These are phyloP conservation scores for Marchantia paleacea DNA, from an alignment of 225 moss, liverwort and hornwort species.

Conservation along the genomic window DNA sequence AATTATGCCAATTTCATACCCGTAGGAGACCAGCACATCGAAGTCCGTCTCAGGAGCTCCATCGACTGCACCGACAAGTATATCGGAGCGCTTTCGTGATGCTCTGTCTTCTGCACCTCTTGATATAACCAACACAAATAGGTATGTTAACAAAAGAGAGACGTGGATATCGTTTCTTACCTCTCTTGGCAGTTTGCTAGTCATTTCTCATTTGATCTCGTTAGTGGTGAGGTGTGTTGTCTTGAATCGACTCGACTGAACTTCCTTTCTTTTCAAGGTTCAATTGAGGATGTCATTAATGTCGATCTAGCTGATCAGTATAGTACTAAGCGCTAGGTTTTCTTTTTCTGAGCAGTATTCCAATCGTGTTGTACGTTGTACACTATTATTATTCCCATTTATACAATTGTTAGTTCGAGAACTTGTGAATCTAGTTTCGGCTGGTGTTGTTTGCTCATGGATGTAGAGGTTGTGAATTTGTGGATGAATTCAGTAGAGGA, in stretches of 20 bases:
- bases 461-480: not conserved
- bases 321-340: not conserved
- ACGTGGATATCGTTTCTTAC: not conserved
- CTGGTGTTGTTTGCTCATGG: not conserved
- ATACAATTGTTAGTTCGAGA: not conserved
- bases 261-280: too few relatives aligned
- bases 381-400: not conserved
- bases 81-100: slow-evolving; percentile 19
- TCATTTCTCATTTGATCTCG: too few relatives aligned
- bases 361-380: too few relatives aligned
- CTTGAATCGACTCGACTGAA: too few relatives aligned
- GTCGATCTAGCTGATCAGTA: not conserved
- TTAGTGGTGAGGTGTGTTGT: too few relatives aligned
- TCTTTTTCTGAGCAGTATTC: not conserved
- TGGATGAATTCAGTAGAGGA: not conserved
- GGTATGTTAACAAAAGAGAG: not conserved
- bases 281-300: too few relatives aligned
- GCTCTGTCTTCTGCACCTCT: slow-evolving; percentile 18
- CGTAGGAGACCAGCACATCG: slow-evolving; percentile 3
- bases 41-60: not conserved
- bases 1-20: not conserved
- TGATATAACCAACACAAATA: not conserved
- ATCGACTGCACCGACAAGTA: slow-evolving; percentile 3
- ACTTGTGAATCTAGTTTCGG: not conserved
- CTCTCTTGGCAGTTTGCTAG: not conserved